Evolutionary conservation across 768 basidiomycete genomes (phyloP).

Genomic region (Lactarius vividus): DNA sequence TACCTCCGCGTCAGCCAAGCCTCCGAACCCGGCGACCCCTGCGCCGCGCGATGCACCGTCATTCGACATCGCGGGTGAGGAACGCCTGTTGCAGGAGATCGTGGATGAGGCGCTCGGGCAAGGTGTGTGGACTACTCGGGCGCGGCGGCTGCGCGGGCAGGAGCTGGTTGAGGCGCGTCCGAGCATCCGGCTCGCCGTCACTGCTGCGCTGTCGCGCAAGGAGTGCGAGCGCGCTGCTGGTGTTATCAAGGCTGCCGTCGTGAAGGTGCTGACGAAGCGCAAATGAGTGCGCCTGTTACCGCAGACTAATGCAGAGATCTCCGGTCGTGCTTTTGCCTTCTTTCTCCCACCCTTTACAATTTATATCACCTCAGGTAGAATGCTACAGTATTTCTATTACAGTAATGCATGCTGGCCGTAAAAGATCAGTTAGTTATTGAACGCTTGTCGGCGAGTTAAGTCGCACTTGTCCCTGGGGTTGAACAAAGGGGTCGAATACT

Average conservation of each 20-base stretch:
- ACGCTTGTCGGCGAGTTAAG: too few species aligned
- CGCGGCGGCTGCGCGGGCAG: constrained; percentile 78
- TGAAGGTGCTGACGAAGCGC: constrained; percentile 63
- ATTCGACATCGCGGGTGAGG: constrained; percentile 66
- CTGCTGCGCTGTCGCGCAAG: constrained; percentile 77
- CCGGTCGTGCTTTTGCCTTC: not conserved
- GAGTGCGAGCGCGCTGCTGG: constrained; percentile 87
- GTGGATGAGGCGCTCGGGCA: constrained; percentile 82
- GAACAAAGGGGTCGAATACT: too few species aligned
- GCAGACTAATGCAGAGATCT: not conserved
- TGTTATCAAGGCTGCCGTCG: constrained; percentile 68
- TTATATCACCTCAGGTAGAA: not conserved
- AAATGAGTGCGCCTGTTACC: constrained; percentile 34
- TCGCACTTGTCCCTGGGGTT: too few species aligned
- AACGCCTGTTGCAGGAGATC: constrained; percentile 82
- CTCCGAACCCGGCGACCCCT: constrained; percentile 49
- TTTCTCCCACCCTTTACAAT: not conserved
- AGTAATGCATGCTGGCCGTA: not conserved
- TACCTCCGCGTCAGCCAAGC: constrained; percentile 37
- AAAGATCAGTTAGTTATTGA: not conserved
- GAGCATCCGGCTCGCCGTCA: constrained; percentile 80
- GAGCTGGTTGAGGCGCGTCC: constrained; percentile 81
- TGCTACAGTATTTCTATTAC: not conserved
- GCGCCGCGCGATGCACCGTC: constrained; percentile 45
- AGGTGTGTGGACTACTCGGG: constrained; percentile 83